A percentile compares a stretch with the other conserved stretches of the same genome.
phyloP scores from a whole-genome alignment of 148 eudicot species.

The Nepenthes mirabilis region DNA sequence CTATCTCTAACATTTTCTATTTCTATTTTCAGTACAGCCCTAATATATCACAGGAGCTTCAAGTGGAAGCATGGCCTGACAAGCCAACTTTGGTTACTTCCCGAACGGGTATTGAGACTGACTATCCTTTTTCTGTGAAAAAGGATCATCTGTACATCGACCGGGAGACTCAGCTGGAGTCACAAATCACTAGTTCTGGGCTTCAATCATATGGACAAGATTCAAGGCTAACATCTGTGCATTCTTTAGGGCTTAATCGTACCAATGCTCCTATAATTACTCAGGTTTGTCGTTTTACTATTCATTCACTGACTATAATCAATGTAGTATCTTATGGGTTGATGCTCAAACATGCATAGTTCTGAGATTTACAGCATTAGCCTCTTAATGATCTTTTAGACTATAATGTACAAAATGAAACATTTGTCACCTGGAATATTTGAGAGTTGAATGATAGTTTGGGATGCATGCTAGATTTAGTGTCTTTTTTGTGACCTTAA shows the following conservation, averaged over 20 bases:
- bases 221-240: constrained; percentile 25
- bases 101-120: background rate
- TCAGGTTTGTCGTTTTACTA: constrained; percentile 32
- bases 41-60: background rate
- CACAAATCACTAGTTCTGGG: constrained; percentile 11
- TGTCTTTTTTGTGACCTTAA: too few relatives aligned
- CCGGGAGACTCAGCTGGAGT: background rate
- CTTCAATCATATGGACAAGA: constrained; percentile 14
- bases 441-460: too few relatives aligned
- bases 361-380: too few relatives aligned
- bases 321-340: background rate
- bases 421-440: too few relatives aligned
- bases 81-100: background rate
- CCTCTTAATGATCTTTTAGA: too few relatives aligned
- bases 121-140: background rate
- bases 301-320: background rate
- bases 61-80: background rate
- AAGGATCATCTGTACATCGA: background rate
- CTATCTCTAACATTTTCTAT: background rate
- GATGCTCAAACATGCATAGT: background rate
- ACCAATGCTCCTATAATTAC: constrained; percentile 58
- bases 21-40: background rate
- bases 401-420: too few relatives aligned
- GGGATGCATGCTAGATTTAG: too few relatives aligned
- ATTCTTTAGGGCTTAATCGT: constrained; percentile 41